phyloP scores from a whole-genome alignment of 73 alveolate species.

The Durusdinium trenchii region DNA sequence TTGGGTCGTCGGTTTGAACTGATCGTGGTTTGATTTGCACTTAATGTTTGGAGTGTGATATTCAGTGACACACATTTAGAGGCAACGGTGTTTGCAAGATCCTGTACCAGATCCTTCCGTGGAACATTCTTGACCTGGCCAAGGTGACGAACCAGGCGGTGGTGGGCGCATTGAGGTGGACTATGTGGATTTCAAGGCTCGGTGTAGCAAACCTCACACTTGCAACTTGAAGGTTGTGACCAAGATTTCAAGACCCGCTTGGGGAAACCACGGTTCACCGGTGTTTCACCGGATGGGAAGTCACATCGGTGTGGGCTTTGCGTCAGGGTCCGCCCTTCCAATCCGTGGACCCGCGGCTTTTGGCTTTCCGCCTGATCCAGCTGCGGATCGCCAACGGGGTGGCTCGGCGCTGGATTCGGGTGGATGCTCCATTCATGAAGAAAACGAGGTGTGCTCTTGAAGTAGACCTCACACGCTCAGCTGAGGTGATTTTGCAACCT shows the following conservation, averaged over 20 bases:
- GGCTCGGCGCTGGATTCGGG: background rate
- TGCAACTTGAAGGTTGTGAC: too few relatives aligned
- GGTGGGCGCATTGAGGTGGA: conserved; percentile 81
- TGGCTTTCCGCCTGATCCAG: conserved; percentile 77
- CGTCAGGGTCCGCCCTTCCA: conserved; percentile 44
- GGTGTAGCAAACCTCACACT: background rate
- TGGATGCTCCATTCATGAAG: background rate
- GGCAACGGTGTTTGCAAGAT: too few relatives aligned
- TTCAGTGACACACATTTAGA: too few relatives aligned
- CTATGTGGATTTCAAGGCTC: conserved; percentile 46
- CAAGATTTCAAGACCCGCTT: background rate
- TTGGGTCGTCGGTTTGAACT: too few relatives aligned
- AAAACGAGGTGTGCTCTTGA: background rate
- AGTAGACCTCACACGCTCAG: background rate
- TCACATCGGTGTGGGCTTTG: background rate
- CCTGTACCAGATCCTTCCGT: too few relatives aligned
- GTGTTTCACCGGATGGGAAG: background rate
- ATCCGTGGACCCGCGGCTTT: conserved; percentile 29
- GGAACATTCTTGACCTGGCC: background rate
- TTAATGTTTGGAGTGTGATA: too few relatives aligned
- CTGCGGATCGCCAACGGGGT: conserved; percentile 81
- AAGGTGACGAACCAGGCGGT: conserved; percentile 38
- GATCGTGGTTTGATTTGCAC: too few relatives aligned
- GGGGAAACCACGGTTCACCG: background rate
- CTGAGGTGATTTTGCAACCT: conserved; percentile 57